A percentile compares a stretch with the other conserved stretches of the same genome.
phyloP scores from a whole-genome alignment of 495 filamentous ascomycete species.

The Sordaria brevicollis region DNA sequence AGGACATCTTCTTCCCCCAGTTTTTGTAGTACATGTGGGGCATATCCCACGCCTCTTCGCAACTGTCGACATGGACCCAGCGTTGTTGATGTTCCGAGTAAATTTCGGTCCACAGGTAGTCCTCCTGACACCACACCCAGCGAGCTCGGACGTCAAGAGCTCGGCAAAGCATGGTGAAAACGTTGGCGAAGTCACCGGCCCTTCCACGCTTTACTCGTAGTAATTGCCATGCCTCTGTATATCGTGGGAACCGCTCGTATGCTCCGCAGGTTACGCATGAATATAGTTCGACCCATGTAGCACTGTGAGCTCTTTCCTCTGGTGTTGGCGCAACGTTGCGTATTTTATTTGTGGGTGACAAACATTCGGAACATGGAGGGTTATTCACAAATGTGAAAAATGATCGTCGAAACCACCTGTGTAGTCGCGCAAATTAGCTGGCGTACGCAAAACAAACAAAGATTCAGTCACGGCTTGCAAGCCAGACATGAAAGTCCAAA shows the following conservation, averaged over 20 bases:
- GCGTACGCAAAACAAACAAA: conserved; percentile 2
- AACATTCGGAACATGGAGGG: conserved; percentile 70
- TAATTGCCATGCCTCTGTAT: conserved; percentile 91
- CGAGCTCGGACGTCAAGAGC: conserved; percentile 83
- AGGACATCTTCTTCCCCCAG: conserved; percentile 90
- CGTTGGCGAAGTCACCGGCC: conserved; percentile 94
- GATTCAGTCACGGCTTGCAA: not conserved
- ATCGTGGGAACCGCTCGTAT: conserved; percentile 86
- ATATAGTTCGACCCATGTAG: conserved; percentile 80
- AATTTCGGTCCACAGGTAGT: conserved; percentile 95
- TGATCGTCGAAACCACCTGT: conserved; percentile 86
- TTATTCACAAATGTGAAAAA: conserved; percentile 99
- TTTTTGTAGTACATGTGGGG: conserved; percentile 88
- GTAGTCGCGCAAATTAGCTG: not conserved
- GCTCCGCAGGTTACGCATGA: conserved; percentile 56
- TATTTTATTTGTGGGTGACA: conserved; percentile 68
- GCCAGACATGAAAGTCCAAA: not conserved
- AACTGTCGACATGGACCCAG: conserved; percentile 96
- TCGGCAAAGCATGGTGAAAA: conserved; percentile 96
- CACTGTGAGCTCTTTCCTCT: conserved; percentile 81
- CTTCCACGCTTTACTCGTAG: conserved; percentile 77
- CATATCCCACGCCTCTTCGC: conserved; percentile 93
- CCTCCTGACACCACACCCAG: conserved; percentile 98
- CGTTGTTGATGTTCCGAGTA: conserved; percentile 88
- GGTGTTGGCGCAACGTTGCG: conserved; percentile 76